Evolutionary conservation across 495 filamentous ascomycete genomes (phyloP).

Genomic region (Aspergillus sclerotiicarbonarius): DNA sequence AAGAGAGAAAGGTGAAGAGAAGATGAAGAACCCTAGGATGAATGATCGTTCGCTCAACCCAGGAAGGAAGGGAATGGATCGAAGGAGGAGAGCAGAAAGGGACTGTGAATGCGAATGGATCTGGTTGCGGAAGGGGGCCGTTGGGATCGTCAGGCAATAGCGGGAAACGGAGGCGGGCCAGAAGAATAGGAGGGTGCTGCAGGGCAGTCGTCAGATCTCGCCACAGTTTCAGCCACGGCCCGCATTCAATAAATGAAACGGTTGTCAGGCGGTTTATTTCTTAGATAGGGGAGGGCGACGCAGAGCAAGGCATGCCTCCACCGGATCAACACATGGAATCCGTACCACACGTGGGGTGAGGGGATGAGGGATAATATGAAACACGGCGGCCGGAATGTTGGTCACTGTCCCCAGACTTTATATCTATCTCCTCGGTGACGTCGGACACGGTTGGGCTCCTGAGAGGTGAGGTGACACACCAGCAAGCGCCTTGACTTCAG

Average conservation of each 20-base stretch:
- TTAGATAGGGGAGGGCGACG: conserved; percentile 2
- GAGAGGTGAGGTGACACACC: conserved; percentile 12
- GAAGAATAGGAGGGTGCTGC: conserved; percentile 2
- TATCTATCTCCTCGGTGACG: background rate
- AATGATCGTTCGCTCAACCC: background rate
- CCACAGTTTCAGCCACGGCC: conserved; percentile 8
- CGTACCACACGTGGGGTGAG: conserved; percentile 10
- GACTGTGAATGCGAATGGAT: conserved; percentile 4
- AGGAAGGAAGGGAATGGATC: conserved; percentile 22
- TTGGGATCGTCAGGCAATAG: conserved; percentile 21
- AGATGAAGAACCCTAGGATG: conserved; percentile 2
- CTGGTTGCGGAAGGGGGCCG: conserved; percentile 18
- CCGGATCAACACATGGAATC: conserved; percentile 4
- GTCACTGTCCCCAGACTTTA: background rate
- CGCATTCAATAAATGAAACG: background rate
- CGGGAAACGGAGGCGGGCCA: conserved; percentile 10
- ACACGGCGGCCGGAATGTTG: background rate
- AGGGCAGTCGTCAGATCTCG: background rate
- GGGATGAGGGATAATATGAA: background rate
- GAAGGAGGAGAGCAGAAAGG: conserved; percentile 12
- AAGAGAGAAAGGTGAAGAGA: conserved; percentile 4
- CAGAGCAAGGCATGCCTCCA: conserved; percentile 8
- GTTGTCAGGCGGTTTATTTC: conserved; percentile 1
- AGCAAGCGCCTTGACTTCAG: conserved; percentile 20
- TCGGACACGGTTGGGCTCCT: conserved; percentile 7